Conservation (phyloP, 164 flowering plant genomes). For the Liriodendron chinense region DNA sequence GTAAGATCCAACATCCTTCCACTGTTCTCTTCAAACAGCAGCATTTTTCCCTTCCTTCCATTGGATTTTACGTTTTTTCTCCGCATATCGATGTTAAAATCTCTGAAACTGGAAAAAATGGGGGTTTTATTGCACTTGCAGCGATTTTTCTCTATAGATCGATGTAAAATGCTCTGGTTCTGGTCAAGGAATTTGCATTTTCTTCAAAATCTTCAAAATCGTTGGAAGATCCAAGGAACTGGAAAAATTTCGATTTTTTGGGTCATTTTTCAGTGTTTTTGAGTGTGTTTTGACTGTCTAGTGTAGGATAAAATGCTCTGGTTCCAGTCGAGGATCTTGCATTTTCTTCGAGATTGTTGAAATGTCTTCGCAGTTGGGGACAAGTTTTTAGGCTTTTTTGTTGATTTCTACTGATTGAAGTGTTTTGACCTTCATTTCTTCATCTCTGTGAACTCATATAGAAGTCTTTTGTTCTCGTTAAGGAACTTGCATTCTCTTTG, state of each 20-base stretch:
- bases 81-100: background rate
- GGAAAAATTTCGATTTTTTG: background rate
- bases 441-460: background rate
- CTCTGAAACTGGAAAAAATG: background rate
- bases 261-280: background rate
- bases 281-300: background rate
- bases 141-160: constrained; percentile 3
- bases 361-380: background rate
- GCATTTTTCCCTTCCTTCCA: background rate
- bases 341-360: constrained; percentile 4
- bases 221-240: background rate
- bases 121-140: background rate
- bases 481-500: background rate
- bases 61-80: background rate
- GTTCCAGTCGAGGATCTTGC: background rate
- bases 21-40: background rate
- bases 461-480: background rate
- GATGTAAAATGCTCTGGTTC: constrained; percentile 1
- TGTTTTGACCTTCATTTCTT: background rate
- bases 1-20: background rate
- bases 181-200: constrained; percentile 3
- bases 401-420: background rate
- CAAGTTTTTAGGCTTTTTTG: background rate
- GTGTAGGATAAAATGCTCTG: background rate
- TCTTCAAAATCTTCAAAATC: background rate